Evolutionary conservation across 1,139 yeast genomes (phyloP).

Genomic region (Hanseniaspora uvarum): DNA sequence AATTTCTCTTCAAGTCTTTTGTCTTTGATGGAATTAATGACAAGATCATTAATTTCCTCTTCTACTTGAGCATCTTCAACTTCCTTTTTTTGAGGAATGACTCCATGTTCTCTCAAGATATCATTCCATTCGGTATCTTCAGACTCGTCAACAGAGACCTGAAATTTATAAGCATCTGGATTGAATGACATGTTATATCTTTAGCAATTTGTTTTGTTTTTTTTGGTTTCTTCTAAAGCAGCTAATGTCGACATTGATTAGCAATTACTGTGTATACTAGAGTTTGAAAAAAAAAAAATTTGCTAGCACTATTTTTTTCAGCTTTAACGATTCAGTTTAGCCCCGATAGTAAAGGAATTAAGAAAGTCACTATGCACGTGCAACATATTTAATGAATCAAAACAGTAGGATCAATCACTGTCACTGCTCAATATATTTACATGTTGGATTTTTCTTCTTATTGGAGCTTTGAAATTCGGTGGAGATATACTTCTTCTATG

Average conservation of each 20-base stretch:
- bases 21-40: constrained; percentile 25
- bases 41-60: constrained; percentile 76
- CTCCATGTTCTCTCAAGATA: constrained; percentile 76
- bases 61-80: constrained; percentile 82
- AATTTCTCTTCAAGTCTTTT: constrained; percentile 69
- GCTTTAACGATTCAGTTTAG: no score
- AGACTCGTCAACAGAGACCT: constrained; percentile 83
- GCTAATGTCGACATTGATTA: no score
- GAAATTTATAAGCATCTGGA: constrained; percentile 27
- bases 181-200: constrained; percentile 3
- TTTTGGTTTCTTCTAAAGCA: background rate
- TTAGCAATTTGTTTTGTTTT: background rate
- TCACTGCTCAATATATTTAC: constrained; percentile 10
- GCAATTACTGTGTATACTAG: no score
- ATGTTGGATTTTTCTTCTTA: constrained; percentile 2
- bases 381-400: background rate
- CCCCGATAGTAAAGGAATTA: no score
- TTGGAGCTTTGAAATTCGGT: background rate
- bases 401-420: background rate
- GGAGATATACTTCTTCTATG: background rate
- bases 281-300: no score
- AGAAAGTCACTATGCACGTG: no score
- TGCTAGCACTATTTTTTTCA: no score
- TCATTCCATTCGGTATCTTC: constrained; percentile 99
- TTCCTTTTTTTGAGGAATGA: constrained; percentile 84